Conservation (phyloP, 768 basidiomycete genomes). For the Scleroderma citrinum region DNA sequence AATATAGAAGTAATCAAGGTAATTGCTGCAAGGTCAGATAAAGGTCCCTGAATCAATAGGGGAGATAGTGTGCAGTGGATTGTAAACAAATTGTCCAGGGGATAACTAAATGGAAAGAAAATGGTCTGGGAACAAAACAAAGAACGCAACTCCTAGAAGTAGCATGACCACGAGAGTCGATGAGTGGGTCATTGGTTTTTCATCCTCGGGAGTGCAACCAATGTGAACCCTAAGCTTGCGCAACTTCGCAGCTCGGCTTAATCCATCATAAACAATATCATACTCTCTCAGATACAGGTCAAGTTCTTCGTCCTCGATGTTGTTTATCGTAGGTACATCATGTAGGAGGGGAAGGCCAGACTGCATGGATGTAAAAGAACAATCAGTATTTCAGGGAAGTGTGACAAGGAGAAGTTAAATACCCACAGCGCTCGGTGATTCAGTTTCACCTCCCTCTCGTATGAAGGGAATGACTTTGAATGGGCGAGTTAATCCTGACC, state of each 20-base stretch:
- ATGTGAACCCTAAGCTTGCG: not conserved
- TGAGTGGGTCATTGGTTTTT: too few species aligned
- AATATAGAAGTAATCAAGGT: too few species aligned
- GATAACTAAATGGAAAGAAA: too few species aligned
- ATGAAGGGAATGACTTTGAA: not conserved
- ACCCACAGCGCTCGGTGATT: not conserved
- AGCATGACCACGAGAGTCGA: too few species aligned
- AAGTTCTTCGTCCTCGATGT: not conserved
- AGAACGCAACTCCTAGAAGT: too few species aligned
- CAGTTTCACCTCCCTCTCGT: not conserved
- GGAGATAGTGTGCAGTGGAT: too few species aligned
- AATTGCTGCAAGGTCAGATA: too few species aligned
- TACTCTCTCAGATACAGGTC: not conserved
- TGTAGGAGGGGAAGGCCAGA: not conserved
- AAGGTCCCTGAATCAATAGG: too few species aligned
- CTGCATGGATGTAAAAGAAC: not conserved
- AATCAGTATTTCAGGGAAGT: not conserved
- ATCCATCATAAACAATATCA: not conserved
- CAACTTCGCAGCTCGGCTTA: not conserved
- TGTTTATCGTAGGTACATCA: not conserved
- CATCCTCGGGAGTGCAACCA: too few species aligned
- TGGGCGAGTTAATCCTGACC: not conserved
- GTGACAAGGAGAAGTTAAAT: not conserved
- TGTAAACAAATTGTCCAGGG: too few species aligned
- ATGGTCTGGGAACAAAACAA: too few species aligned